Evolutionary conservation across 345 rosid genomes (phyloP), one percentile per base, ranked within the genome.

Genomic region (Eucalyptus cladocalyx): DNA sequence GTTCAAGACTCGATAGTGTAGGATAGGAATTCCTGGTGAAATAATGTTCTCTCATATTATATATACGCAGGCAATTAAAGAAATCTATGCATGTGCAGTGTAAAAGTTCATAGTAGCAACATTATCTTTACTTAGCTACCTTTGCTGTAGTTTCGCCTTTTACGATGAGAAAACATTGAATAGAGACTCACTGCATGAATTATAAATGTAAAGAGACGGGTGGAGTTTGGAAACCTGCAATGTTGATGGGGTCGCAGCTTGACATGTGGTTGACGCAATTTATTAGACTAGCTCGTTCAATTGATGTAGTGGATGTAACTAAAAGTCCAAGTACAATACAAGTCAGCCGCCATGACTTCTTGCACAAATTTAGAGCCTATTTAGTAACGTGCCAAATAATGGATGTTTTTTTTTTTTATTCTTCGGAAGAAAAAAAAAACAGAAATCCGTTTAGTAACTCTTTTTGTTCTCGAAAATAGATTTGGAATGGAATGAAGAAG

Each of bases 371-470:
- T 53, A 19, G 9, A 1, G 0, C 58, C 24, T 8, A 53, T 8
- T 19, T 53, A 8, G 26, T 53, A 21, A 19, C 58, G 5, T 8
- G 26, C 4, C 58, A 53, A 1, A 53, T 53, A 53, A 53, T 53
- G 10, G 24, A 19, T 53, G 9, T 3, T 19, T 53, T 53, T 6
- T 51, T 50, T 17, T 53, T 53, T 19, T 18, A 51, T 18, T 51
- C 4, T 53, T 19, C 1, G 5, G 0, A 53, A 19, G 0, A 8
- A 19, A 53, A 18, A 18, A 53, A 8, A 0, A 53, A 53, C 1
- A 53, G 0, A 53, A 53, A 8, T 53, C 26, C 0, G 0, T 53
- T 53, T 21, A 53, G 2, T 53, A 53, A 53, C 2, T 8, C 4
- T 8, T 53, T 21, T 19, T 8, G 1, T 53, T 53, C 2, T 53